Percentiles rank a stretch among this genome's conserved stretches.
These are phyloP conservation scores for Cyberlindnera maritima DNA, from an alignment of 805 yeast genomes.

Conservation along the genomic window DNA sequence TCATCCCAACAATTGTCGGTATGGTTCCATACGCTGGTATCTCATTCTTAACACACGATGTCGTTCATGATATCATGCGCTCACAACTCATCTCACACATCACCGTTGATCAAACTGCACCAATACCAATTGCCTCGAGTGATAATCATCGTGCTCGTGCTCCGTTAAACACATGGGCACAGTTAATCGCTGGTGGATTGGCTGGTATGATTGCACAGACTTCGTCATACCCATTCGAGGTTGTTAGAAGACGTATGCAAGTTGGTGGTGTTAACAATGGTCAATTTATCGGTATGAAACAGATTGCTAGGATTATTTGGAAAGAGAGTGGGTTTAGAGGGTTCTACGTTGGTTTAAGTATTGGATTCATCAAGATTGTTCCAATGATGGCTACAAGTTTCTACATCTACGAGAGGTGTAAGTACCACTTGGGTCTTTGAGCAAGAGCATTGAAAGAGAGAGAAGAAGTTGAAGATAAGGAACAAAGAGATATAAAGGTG, in stretches of 20 bases:
- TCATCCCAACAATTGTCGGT: slow-evolving; percentile 89
- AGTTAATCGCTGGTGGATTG: slow-evolving; percentile 89
- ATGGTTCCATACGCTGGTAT: slow-evolving; percentile 99
- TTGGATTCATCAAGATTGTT: slow-evolving; percentile 90
- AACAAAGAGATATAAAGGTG: background rate
- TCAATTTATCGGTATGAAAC: slow-evolving; percentile 48
- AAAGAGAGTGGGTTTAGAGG: slow-evolving; percentile 80
- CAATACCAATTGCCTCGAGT: slow-evolving; percentile 2
- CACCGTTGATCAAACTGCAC: slow-evolving; percentile 36
- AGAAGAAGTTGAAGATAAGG: background rate
- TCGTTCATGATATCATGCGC: slow-evolving; percentile 82
- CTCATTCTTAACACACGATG: slow-evolving; percentile 90
- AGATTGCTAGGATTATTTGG: slow-evolving; percentile 59
- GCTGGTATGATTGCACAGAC: slow-evolving; percentile 96
- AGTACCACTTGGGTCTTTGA: slow-evolving; percentile 51
- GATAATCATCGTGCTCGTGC: slow-evolving; percentile 36
- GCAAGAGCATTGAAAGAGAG: background rate
- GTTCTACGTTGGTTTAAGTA: slow-evolving; percentile 89
- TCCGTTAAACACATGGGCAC: slow-evolving; percentile 89
- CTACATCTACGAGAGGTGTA: slow-evolving; percentile 87
- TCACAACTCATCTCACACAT: slow-evolving; percentile 51
- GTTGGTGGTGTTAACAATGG: slow-evolving; percentile 78
- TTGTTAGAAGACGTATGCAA: slow-evolving; percentile 91
- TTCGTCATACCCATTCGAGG: slow-evolving; percentile 96
- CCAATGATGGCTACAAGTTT: slow-evolving; percentile 98